Conservation (phyloP, 352 stramenopile genomes). For the Pythium rhizo-oryzae region DNA sequence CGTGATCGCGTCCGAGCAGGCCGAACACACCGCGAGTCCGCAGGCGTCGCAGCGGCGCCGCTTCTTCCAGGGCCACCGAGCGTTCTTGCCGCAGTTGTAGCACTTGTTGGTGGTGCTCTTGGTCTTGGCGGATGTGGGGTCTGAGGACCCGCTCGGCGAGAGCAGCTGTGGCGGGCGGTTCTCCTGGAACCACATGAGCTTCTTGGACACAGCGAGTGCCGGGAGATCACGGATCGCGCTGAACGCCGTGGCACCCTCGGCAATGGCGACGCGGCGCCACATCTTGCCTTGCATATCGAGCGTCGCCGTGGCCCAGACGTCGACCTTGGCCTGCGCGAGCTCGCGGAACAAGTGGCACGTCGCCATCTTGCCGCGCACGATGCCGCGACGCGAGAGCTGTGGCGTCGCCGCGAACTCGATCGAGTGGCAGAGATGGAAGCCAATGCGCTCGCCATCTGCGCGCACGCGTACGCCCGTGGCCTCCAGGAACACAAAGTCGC, state of each 20-base stretch:
- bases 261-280: constrained; percentile 22
- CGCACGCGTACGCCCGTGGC: constrained; percentile 24
- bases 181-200: constrained; percentile 28
- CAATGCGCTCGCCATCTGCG: constrained; percentile 24
- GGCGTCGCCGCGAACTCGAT: constrained; percentile 32
- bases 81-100: constrained; percentile 12
- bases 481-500: constrained; percentile 33
- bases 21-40: constrained; percentile 12
- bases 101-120: constrained; percentile 13
- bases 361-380: constrained; percentile 32
- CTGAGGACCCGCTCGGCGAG: background rate
- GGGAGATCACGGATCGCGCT: constrained; percentile 19
- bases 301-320: constrained; percentile 25
- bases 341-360: constrained; percentile 28
- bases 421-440: constrained; percentile 30
- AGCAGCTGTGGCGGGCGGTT: constrained; percentile 16
- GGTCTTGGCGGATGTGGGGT: background rate
- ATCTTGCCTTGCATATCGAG: constrained; percentile 27
- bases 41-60: constrained; percentile 13
- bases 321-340: constrained; percentile 20
- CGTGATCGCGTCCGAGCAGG: constrained; percentile 9
- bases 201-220: constrained; percentile 24
- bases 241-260: constrained; percentile 13
- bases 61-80: constrained; percentile 21
- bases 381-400: constrained; percentile 17